Evolutionary conservation across 2,329 filamentous ascomycete genomes (phyloP).

Genomic region (Ophiostoma tasmaniense): DNA sequence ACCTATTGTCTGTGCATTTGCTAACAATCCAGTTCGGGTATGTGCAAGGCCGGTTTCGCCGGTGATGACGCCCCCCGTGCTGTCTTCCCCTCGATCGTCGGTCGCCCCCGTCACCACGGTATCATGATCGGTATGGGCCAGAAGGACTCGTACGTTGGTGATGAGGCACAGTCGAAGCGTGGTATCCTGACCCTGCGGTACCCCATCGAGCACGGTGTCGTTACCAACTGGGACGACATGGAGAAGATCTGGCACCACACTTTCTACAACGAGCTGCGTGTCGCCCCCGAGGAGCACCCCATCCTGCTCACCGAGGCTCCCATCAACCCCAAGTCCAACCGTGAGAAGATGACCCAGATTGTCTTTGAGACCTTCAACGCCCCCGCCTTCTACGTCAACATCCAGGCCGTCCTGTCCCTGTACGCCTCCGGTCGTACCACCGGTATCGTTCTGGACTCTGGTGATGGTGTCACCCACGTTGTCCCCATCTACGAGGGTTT

Average conservation of each 20-base stretch:
- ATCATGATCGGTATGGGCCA: slow-evolving; percentile 99
- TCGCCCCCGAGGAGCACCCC: slow-evolving; percentile 99
- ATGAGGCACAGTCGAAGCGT: slow-evolving; percentile 99
- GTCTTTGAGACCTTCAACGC: slow-evolving; percentile 99
- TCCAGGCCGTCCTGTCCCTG: slow-evolving; percentile 97
- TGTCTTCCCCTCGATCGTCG: slow-evolving; percentile 99
- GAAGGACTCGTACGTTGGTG: slow-evolving; percentile 99
- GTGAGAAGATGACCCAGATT: slow-evolving; percentile 99
- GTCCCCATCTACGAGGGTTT: slow-evolving; percentile 99
- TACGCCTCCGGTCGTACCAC: slow-evolving; percentile 99
- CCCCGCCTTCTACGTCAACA: slow-evolving; percentile 99
- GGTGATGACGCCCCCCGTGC: slow-evolving; percentile 99
- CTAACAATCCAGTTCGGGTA: slow-evolving; percentile 78
- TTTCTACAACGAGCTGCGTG: slow-evolving; percentile 99
- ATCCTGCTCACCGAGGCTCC: slow-evolving; percentile 98
- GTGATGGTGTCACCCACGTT: slow-evolving; percentile 99
- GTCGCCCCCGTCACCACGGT: slow-evolving; percentile 99
- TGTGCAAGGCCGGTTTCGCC: slow-evolving; percentile 99
- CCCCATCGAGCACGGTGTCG: slow-evolving; percentile 99
- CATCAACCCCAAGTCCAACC: slow-evolving; percentile 99
- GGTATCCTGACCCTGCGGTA: slow-evolving; percentile 99
- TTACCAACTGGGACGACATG: slow-evolving; percentile 99
- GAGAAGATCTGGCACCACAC: slow-evolving; percentile 99
- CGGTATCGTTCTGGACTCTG: slow-evolving; percentile 99
- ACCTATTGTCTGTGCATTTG: too few species aligned